These are phyloP conservation scores for Yamadazyma sp. DNA, from an alignment of 1,139 yeast genomes.

Conservation along the genomic window DNA sequence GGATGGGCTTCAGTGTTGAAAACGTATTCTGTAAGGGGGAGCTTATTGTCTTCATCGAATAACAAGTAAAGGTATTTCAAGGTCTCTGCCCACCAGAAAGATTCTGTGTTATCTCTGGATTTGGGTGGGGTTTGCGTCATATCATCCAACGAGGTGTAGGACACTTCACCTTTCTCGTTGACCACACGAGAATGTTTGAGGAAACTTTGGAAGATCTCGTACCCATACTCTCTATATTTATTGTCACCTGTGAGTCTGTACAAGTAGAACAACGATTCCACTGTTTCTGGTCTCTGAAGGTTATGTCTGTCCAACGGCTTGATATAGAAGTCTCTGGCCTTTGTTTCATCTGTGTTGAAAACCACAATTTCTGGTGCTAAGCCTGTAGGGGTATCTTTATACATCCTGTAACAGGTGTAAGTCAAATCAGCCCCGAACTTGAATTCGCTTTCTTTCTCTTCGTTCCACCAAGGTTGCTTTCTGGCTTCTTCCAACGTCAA, in stretches of 20 bases:
- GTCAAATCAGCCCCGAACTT: constrained; percentile 74
- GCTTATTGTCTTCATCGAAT: constrained; percentile 62
- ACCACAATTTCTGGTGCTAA: constrained; percentile 87
- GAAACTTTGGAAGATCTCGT: constrained; percentile 77
- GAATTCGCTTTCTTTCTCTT: constrained; percentile 52
- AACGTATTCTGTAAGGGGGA: constrained; percentile 66
- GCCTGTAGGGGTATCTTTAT: constrained; percentile 66
- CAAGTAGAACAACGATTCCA: constrained; percentile 80
- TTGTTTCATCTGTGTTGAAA: constrained; percentile 51
- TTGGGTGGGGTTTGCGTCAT: constrained; percentile 60
- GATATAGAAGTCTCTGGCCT: constrained; percentile 57
- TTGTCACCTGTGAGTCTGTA: constrained; percentile 80
- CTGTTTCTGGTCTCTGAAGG: constrained; percentile 92
- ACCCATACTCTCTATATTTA: constrained; percentile 88
- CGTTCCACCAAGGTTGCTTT: constrained; percentile 35
- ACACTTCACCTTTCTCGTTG: constrained; percentile 50
- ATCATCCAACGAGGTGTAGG: constrained; percentile 69
- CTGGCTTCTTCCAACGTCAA: constrained; percentile 44
- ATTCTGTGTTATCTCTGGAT: constrained; percentile 75
- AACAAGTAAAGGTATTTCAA: constrained; percentile 82
- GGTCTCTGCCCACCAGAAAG: constrained; percentile 95
- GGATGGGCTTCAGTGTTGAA: constrained; percentile 96
- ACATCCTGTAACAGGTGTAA: constrained; percentile 81
- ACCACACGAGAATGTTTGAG: constrained; percentile 56
- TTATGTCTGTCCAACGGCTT: constrained; percentile 77